Evolutionary conservation across 2,329 filamentous ascomycete species (phyloP).

Genomic region (Fusarium citri): DNA sequence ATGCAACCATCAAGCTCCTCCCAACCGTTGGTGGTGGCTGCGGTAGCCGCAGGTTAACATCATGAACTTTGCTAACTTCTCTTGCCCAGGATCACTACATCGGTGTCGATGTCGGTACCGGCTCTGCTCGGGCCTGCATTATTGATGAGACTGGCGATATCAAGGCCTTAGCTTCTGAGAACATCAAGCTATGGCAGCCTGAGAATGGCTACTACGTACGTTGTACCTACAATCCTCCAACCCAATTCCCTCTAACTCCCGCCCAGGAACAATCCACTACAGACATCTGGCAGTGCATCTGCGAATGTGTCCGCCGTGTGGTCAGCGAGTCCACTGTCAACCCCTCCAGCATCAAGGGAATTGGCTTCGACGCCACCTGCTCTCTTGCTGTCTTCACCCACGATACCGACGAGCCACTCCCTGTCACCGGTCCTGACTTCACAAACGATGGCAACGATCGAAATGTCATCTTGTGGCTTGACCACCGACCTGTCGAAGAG

Average conservation of each 20-base stretch:
- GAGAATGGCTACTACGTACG: slow-evolving; percentile 79
- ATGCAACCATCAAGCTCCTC: slow-evolving; percentile 24
- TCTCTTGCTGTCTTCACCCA: slow-evolving; percentile 90
- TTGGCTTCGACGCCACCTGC: slow-evolving; percentile 99
- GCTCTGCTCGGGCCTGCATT: slow-evolving; percentile 93
- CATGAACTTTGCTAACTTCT: slow-evolving; percentile 27
- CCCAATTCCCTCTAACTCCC: slow-evolving; percentile 12
- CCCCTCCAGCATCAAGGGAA: slow-evolving; percentile 80
- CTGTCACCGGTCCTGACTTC: slow-evolving; percentile 91
- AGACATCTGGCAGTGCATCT: slow-evolving; percentile 97
- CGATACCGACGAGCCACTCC: slow-evolving; percentile 89
- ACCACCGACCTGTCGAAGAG: slow-evolving; percentile 91
- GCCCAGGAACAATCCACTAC: slow-evolving; percentile 92
- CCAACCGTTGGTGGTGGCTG: slow-evolving; percentile 14
- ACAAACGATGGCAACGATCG: slow-evolving; percentile 80
- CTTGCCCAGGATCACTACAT: slow-evolving; percentile 69
- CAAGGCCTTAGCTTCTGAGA: slow-evolving; percentile 76
- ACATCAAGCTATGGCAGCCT: slow-evolving; percentile 85
- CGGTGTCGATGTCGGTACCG: slow-evolving; percentile 96
- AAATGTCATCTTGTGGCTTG: slow-evolving; percentile 97
- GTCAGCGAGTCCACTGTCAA: slow-evolving; percentile 85
- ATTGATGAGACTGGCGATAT: slow-evolving; percentile 94
- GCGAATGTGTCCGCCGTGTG: slow-evolving; percentile 84
- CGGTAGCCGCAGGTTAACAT: background rate
- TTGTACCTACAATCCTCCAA: background rate